Evolutionary conservation across 306 rosid species (phyloP), one percentile per base, ranked within the genome.

Genomic region (Cucurbita argyrosperma): DNA sequence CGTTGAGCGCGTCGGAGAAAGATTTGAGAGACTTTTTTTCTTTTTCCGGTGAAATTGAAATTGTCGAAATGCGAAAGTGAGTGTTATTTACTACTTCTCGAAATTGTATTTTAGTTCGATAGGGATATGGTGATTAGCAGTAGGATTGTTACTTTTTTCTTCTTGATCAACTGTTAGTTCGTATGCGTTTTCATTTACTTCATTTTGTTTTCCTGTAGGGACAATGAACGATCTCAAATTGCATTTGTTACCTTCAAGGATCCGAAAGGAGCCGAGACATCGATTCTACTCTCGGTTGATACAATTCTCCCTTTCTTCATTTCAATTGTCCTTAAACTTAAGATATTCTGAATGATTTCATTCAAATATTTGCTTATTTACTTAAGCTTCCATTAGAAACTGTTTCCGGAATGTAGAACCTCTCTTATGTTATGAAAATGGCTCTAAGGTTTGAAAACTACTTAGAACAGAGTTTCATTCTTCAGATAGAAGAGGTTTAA

Each of bases 221-320:
- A 64, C 55, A 76, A 71, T 1, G 91, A 83, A 66, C 57, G 71
- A 74, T 82, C 86, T 74, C 82, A 82, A 76, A 40, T 70, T 72
- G 92, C 88, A 4, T 81, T 81, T 78, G 87, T 89, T 74, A 84
- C 96, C 76, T 90, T 90, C 81, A 87, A 79, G 66, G 85, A 80
- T 53, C 3, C 84, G 52, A 81, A 81, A 58, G 92, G 84, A 53
- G 87, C 90, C 43, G 88, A 90, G 77, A 87, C 90, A 39, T 86
- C 92, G 10, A 84, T 84, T 76, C 89, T 90, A 52, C 90, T 90
- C 55, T 85, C 92, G 90, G 96, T 77, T 15, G 45, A 49, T 47
- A 45, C 74, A 49, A 7, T 69, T 49, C 13, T 68, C 54, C 8
- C 71, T 56, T 39, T 21, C 15, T 79, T 23, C 37, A 38, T 51